These are phyloP conservation scores for Peronospora farinosa DNA, from an alignment of 352 stramenopile genomes.

Conservation along the genomic window DNA sequence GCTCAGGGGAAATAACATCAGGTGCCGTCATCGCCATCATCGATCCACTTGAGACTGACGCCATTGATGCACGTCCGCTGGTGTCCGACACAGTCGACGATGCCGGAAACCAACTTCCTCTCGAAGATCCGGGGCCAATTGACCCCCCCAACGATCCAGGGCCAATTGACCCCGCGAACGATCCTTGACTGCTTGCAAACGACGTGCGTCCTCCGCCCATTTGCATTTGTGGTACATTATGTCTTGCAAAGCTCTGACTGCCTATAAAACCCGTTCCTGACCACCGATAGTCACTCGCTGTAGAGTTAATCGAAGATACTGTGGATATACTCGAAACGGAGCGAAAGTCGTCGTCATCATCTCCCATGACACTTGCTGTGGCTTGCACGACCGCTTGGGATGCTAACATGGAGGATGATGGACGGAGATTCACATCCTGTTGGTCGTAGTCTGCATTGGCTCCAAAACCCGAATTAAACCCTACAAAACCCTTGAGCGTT, in stretches of 20 bases:
- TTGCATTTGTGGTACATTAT: conserved; percentile 23
- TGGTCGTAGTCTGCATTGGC: conserved; percentile 65
- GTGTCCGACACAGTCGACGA: conserved; percentile 24
- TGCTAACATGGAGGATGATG: conserved; percentile 61
- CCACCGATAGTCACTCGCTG: conserved; percentile 63
- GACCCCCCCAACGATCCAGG: conserved; percentile 30
- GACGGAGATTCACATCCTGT: conserved; percentile 45
- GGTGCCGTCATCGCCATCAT: conserved; percentile 65
- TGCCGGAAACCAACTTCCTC: conserved; percentile 61
- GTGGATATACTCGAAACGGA: conserved; percentile 65
- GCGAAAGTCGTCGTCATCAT: conserved; percentile 75
- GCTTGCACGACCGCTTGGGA: conserved; percentile 35
- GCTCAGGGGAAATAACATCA: conserved; percentile 56
- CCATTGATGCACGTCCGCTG: conserved; percentile 15
- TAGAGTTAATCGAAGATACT: conserved; percentile 51
- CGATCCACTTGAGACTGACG: conserved; percentile 34
- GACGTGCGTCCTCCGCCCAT: conserved; percentile 5
- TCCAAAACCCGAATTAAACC: conserved; percentile 69
- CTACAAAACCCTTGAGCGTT: conserved; percentile 75
- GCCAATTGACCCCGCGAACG: conserved; percentile 27
- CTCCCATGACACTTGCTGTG: conserved; percentile 63
- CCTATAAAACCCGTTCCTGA: conserved; percentile 75
- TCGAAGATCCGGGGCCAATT: conserved; percentile 17
- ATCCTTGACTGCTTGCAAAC: conserved; percentile 23
- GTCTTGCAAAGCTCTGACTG: conserved; percentile 51